Evolutionary conservation across 257 asterid species (phyloP), one percentile per base, ranked within the genome.

Genomic region (Vinca minor): DNA sequence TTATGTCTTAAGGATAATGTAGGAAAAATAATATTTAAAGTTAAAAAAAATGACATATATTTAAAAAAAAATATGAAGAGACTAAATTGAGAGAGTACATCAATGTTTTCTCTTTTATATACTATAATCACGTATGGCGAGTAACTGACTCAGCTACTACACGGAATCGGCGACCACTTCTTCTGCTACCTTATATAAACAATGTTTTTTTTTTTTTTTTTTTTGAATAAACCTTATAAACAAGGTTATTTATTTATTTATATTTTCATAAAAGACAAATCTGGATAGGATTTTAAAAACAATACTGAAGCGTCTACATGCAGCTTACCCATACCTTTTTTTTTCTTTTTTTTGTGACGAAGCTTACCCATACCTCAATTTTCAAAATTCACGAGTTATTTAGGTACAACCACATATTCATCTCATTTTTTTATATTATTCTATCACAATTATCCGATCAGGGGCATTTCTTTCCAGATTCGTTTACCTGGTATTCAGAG

Each of bases 381-480:
- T 17, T 31, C 39, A 54, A 54, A 28, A 5, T 29, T 56, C 62
- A 56, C 26, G 62, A 14, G 62, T 2, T 29, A n/a, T 56, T 42
- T 66, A 55, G 64, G 10, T 29, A 49, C 64, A 66, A 55, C 71
- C 23, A 21, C 64, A 31, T 29, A 2, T 56, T 56, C 14, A 2
- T 12, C 3, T 1, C 29, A 18, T 6, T 53, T 28, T 26, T 26
- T 34, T 34, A 34, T 34, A n/a, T n/a, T n/a, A n/a, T n/a, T n/a
- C n/a, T n/a, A n/a, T n/a, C n/a, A n/a, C n/a, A n/a, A n/a, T n/a
- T n/a, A n/a, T n/a, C n/a, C n/a, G n/a, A n/a, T n/a, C n/a, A n/a
- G 57, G 57, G 31, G 17, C 55, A 6, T 26, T 3, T 25, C 35
- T 28, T 8, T 32, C 31, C 26, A 63, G 10, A 23, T 29, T 63